phyloP scores from a whole-genome alignment of 805 yeast species.

The Diddensiella transvaalensis region DNA sequence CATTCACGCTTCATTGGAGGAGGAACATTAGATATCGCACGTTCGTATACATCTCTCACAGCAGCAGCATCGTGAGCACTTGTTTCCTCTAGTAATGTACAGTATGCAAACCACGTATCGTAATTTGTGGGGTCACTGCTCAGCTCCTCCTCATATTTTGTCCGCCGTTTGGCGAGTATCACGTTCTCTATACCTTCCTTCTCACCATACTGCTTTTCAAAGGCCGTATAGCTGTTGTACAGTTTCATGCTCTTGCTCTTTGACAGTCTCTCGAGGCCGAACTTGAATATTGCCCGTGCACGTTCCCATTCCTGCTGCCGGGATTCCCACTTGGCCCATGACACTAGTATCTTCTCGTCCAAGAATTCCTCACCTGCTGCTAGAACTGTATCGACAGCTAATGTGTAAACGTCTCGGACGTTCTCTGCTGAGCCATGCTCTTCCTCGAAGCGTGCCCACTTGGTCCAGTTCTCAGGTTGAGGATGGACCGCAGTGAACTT shows the following conservation, averaged over 20 bases:
- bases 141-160: constrained; percentile 50
- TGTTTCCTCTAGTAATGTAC: constrained; percentile 48
- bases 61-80: constrained; percentile 17
- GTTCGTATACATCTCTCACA: constrained; percentile 39
- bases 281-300: constrained; percentile 53
- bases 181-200: constrained; percentile 50
- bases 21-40: constrained; percentile 42
- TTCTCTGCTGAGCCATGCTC: constrained; percentile 44
- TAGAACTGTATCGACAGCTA: constrained; percentile 54
- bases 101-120: constrained; percentile 80
- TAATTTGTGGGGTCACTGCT: constrained; percentile 50
- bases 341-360: constrained; percentile 40
- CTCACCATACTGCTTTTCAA: constrained; percentile 65
- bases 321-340: constrained; percentile 74
- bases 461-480: constrained; percentile 57
- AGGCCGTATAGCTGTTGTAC: constrained; percentile 46
- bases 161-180: constrained; percentile 50
- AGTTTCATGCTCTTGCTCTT: constrained; percentile 36
- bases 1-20: constrained; percentile 47
- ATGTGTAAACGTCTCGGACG: constrained; percentile 61
- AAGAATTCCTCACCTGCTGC: constrained; percentile 24
- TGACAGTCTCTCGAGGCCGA: constrained; percentile 48
- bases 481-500: constrained; percentile 55
- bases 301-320: constrained; percentile 58
- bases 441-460: constrained; percentile 73